Evolutionary conservation across 1,284 basidiomycete genomes (phyloP), one percentile per base, ranked within the genome.

Genomic region (Wallemia mellicola): DNA sequence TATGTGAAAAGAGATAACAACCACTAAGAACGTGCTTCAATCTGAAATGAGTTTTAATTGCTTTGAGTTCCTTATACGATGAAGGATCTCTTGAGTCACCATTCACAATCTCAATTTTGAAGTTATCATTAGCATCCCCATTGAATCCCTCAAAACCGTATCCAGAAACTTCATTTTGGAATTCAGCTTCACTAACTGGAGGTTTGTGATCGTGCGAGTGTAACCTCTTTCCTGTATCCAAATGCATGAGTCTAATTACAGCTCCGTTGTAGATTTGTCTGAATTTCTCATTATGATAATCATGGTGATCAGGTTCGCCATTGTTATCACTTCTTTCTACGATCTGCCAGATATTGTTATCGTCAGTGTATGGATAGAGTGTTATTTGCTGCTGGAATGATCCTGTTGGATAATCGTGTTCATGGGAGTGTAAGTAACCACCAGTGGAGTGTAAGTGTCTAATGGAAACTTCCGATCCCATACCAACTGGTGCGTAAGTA

Each of bases 1-100:
- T 92, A 74, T 98, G 94, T 58, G 86, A 91, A 75, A 96, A 99
- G 57, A 99, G 75, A 70, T 95, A 96, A 71, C 92, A 98, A 2
- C 88, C 87, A 0, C 84, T 85, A 63, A 91, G 74, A 22, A 78
- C 76, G 71, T 98, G 94, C 62, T 81, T 74, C 59, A 99, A 72
- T 64, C 83, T 76, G 73, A 98, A 94, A 59, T 79, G 76, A 2
- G 86, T 89, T 59, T 85, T 73, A 15, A 98, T 70, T 1, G 92
- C 83, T 64, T 82, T 75, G 19, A 98, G 66, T 25, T 84, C 76
- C 66, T 82, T 81, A 48, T 71, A 68, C 2, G 83, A 82, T 63
- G 82, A 76, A 63, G 71, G 72, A 68, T 91, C 86, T 32, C 74
- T 71, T 59, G 71, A 75, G 65, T 80, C 77, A 1, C 80, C 81